Base-by-base conservation (phyloP, 2,329 filamentous ascomycete species). In the Colletotrichum incanum region DNA sequence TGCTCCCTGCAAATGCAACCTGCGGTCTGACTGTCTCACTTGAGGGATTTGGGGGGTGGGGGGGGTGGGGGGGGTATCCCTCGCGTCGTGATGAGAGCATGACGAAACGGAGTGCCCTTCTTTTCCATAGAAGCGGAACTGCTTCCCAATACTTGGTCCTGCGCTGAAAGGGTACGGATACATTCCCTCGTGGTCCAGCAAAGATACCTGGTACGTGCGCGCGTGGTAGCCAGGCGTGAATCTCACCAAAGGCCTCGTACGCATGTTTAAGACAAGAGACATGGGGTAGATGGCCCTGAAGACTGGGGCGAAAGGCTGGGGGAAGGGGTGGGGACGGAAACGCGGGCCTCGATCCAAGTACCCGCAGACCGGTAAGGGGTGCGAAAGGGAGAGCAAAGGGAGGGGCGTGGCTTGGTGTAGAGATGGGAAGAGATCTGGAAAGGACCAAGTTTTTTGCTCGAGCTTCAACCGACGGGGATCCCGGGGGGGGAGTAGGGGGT, bases 21-120 rank as follows among this genome's bases (percentile, higher is more conserved):
- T 56, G n/a, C 34, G 14, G 54, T 23, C 11, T 56, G 20, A 41
- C n/a, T 56, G 54, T 56, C 54, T 56, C 54, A 56, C 34, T 41
- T 34, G 28, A 34, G 14, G 16, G 28, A 20, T 5, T 50, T 28
- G n/a, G 28, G n/a, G n/a, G n/a, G n/a, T n/a, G n/a, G n/a, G n/a
- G n/a, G n/a, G n/a, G n/a, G n/a, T n/a, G n/a, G n/a, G n/a, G n/a
- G n/a, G 28, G 28, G 20, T 8, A 0, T 14, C 14, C 2, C 34
- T 39, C n/a, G n/a, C 3, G 34, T 39, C 8, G 20, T 56, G 54
- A 56, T 41, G 54, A 18, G 34, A 56, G 34, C 54, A 56, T 39
- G 54, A 39, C 54, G 54, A 56, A 18, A 23, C 34, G n/a, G 12
- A 39, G 2, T 39, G 31, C n/a, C 26, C 11, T 56, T 16, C 54